Evolutionary conservation across 2,329 filamentous ascomycete species (phyloP).

Genomic region (Sclerotiophoma versabilis): DNA sequence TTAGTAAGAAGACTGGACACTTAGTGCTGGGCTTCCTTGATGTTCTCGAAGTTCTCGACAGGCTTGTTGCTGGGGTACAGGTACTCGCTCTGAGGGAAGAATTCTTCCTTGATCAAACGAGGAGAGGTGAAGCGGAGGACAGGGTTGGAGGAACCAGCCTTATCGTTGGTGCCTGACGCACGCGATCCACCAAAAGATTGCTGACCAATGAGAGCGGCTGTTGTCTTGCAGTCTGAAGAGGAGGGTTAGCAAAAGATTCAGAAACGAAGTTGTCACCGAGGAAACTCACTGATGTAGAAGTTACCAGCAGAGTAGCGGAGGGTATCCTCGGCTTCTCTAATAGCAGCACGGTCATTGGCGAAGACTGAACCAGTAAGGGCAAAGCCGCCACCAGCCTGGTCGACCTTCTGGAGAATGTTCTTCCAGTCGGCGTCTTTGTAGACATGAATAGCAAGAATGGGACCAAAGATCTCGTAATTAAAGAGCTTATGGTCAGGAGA

Average conservation of each 20-base stretch:
- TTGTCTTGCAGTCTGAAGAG: constrained; percentile 36
- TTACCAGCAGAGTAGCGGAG: constrained; percentile 77
- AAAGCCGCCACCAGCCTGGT: constrained; percentile 72
- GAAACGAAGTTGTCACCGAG: no score
- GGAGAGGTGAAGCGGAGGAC: constrained; percentile 61
- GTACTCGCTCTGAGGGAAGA: constrained; percentile 55
- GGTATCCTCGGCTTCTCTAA: constrained; percentile 72
- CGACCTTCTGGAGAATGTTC: constrained; percentile 63
- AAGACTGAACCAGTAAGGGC: constrained; percentile 79
- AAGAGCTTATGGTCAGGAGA: constrained; percentile 77
- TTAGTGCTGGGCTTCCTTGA: constrained; percentile 7
- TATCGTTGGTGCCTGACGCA: constrained; percentile 63
- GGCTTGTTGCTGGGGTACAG: constrained; percentile 58
- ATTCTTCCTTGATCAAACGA: constrained; percentile 62
- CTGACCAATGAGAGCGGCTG: constrained; percentile 53
- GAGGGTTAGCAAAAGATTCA: constrained; percentile 6
- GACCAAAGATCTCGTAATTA: constrained; percentile 80
- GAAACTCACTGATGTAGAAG: constrained; percentile 72
- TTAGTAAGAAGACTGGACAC: not conserved
- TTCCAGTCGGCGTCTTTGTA: constrained; percentile 71
- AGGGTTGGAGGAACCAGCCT: constrained; percentile 60
- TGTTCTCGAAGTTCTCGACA: constrained; percentile 6
- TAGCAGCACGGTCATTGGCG: constrained; percentile 68
- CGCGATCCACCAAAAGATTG: constrained; percentile 60
- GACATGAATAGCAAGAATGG: constrained; percentile 75